These are phyloP conservation scores for Fusarium hainanense DNA, from an alignment of 2,329 filamentous ascomycete genomes.

Conservation along the genomic window DNA sequence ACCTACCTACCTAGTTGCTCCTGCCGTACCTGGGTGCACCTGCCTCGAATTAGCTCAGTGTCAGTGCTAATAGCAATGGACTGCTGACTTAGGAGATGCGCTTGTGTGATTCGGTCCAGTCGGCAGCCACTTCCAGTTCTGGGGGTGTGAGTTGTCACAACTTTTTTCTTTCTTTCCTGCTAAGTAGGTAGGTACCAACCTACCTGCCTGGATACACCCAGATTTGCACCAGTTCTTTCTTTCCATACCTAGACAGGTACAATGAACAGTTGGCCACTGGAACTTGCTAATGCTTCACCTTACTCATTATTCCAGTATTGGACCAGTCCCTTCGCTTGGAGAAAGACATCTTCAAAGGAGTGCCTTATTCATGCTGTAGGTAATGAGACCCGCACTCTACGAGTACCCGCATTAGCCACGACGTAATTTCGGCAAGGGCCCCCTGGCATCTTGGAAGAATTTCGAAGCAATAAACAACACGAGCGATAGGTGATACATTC, in stretches of 20 bases:
- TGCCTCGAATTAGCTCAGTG: slow-evolving; percentile 10
- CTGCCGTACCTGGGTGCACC: slow-evolving; percentile 7
- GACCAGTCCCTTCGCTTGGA: neutral
- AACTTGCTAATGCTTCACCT: slow-evolving; percentile 15
- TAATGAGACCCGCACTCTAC: slow-evolving; percentile 45
- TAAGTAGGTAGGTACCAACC: neutral
- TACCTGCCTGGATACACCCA: neutral
- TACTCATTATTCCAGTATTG: neutral
- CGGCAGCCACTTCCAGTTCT: slow-evolving; percentile 30
- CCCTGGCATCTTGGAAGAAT: slow-evolving; percentile 28
- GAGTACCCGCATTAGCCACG: slow-evolving; percentile 42
- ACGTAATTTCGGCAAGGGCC: slow-evolving; percentile 45
- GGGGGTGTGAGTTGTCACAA: slow-evolving; percentile 17
- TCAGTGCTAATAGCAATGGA: slow-evolving; percentile 5
- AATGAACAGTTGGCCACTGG: slow-evolving; percentile 29
- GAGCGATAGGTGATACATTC: slow-evolving; percentile 18
- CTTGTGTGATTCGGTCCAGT: slow-evolving; percentile 11
- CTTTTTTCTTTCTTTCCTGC: neutral
- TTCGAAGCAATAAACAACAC: slow-evolving; percentile 21
- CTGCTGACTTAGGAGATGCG: neutral
- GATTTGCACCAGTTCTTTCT: slow-evolving; percentile 17
- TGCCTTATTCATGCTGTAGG: slow-evolving; percentile 33
- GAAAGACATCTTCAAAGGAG: slow-evolving; percentile 10
- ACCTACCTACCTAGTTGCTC: neutral
- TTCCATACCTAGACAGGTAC: neutral